Evolutionary conservation across 768 basidiomycete species (phyloP), one percentile per base, ranked within the genome.

Genomic region (Lactarius evosmus): DNA sequence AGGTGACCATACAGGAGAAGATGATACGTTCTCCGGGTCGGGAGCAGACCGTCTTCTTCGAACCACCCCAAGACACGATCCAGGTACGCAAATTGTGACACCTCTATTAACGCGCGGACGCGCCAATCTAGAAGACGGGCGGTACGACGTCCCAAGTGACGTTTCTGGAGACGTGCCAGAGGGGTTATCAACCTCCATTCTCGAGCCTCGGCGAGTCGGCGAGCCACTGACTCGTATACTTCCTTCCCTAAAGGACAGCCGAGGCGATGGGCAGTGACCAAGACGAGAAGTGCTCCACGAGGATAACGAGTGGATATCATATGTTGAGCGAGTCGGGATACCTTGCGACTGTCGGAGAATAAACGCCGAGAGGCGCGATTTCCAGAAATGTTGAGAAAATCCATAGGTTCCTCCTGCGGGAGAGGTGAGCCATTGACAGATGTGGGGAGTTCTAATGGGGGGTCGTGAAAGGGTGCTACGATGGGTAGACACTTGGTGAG

Each of bases 101-200:
- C 76, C 72, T 90, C 86, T 62, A 86, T 73, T 44, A 84, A 70
- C 1, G 88, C 86, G 40, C 83, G 82, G 8, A 81, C 76, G 54
- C 83, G 82, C 89, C 88, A 91, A 71, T 93, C 85, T 65, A 93
- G 78, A 27, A 92, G 76, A 34, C 84, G 81, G 33, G 74, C 67
- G 3, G 83, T 85, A 2, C 80, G 78, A 58, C 75, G 76, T 49
- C 82, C 81, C 17, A 79, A 77, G 25, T 85, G 80, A 38, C 76
- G 71, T 66, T 76, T 77, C 56, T 80, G 87, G 22, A 84, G 75
- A 30, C 75, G 72, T 58, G 84, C 81, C 19, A 84, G 70, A 25
- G 74, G 65, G 22, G 83, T 74, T 4, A 92, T 73, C 14, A 75
- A 70, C 36, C 74, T 64, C 88, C 89, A 91, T 30, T 76, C 70